Percentiles rank a stretch among this genome's conserved stretches.
These are phyloP conservation scores for Apiospora phragmitis DNA, from an alignment of 2,329 filamentous ascomycete species.

Conservation along the genomic window DNA sequence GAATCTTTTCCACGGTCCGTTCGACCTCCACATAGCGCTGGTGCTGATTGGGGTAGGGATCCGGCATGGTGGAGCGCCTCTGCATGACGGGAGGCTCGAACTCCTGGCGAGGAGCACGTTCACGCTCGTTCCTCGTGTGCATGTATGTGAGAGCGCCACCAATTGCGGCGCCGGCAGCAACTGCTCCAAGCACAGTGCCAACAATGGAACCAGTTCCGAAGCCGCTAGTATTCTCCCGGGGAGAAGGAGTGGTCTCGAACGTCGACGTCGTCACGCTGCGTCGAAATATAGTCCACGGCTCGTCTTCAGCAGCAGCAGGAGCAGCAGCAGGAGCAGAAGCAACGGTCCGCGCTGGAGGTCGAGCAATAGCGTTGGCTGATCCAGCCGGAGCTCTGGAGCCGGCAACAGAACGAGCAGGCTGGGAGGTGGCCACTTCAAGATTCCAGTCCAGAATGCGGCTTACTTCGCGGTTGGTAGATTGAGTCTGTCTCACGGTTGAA, in stretches of 20 bases:
- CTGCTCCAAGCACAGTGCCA: constrained; percentile 73
- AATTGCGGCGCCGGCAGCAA: constrained; percentile 71
- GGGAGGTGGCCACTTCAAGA: constrained; percentile 41
- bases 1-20: constrained; percentile 37
- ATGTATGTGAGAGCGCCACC: constrained; percentile 66
- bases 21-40: constrained; percentile 39
- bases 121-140: constrained; percentile 60
- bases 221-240: constrained; percentile 37
- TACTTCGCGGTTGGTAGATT: constrained; percentile 39
- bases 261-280: constrained; percentile 38
- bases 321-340: constrained; percentile 22
- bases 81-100: constrained; percentile 41
- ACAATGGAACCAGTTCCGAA: constrained; percentile 65
- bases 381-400: constrained; percentile 17
- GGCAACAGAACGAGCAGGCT: constrained; percentile 23
- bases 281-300: constrained; percentile 27
- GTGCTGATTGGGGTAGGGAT: constrained; percentile 33
- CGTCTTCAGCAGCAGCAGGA: constrained; percentile 16
- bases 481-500: constrained; percentile 35
- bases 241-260: constrained; percentile 28
- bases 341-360: constrained; percentile 18
- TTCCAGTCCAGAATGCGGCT: constrained; percentile 52
- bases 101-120: constrained; percentile 40
- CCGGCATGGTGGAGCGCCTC: constrained; percentile 48
- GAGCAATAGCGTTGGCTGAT: constrained; percentile 17